Conservation (phyloP, 2,329 filamentous ascomycete genomes). For the Tolypocladium amazonense region DNA sequence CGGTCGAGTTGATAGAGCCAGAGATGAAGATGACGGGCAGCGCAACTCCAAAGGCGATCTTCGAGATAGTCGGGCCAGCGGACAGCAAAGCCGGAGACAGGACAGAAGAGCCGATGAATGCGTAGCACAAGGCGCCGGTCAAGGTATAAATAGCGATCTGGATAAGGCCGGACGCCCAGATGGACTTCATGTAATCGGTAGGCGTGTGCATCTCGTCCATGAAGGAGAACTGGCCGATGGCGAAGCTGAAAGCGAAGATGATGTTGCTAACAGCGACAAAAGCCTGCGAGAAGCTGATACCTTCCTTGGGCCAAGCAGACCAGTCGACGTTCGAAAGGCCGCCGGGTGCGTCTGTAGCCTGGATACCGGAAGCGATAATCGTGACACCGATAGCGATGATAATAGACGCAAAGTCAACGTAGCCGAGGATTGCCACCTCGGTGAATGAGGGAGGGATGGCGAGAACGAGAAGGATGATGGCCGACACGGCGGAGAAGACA, state of each 20-base stretch:
- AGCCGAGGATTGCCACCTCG: constrained; percentile 37
- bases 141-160: constrained; percentile 57
- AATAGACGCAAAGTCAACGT: constrained; percentile 52
- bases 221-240: constrained; percentile 40
- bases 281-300: constrained; percentile 38
- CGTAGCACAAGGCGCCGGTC: constrained; percentile 57
- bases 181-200: constrained; percentile 37
- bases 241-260: constrained; percentile 56
- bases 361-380: constrained; percentile 53
- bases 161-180: constrained; percentile 49
- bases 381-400: constrained; percentile 52
- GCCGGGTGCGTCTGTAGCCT: constrained; percentile 18
- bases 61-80: constrained; percentile 46
- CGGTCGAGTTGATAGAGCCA: constrained; percentile 55
- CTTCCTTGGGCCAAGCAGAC: constrained; percentile 34
- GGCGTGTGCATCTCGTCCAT: constrained; percentile 45
- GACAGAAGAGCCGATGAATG: constrained; percentile 54
- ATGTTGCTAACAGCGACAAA: constrained; percentile 59
- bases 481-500: constrained; percentile 33
- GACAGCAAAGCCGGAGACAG: constrained; percentile 58
- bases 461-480: constrained; percentile 33
- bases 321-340: constrained; percentile 23
- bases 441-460: constrained; percentile 37
- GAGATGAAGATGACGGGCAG: constrained; percentile 66
- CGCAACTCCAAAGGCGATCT: constrained; percentile 60